A percentile compares a stretch with the other conserved stretches of the same genome.
Evolutionary conservation across 2,329 filamentous ascomycete genomes (phyloP).

Genomic region (Diaporthe humulicola): DNA sequence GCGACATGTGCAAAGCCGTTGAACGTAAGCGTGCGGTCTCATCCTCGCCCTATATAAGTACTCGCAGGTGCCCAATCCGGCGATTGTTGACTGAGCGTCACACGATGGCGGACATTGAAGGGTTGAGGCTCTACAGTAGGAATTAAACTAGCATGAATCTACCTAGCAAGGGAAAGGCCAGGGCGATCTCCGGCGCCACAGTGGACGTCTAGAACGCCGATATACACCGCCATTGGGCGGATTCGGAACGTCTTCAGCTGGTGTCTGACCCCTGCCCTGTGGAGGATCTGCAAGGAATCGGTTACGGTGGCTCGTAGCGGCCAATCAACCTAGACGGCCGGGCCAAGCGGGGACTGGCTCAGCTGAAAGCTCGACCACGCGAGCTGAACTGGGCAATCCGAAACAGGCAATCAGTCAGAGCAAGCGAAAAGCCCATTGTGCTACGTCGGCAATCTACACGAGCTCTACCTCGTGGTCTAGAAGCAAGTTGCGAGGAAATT

Average conservation of each 20-base stretch:
- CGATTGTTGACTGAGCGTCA: slow-evolving; percentile 3
- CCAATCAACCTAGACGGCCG: slow-evolving; percentile 3
- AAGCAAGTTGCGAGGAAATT: neutral
- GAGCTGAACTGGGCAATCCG: slow-evolving; percentile 24
- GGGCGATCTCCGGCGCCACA: slow-evolving; percentile 25
- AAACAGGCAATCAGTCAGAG: slow-evolving; percentile 3
- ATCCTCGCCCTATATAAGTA: slow-evolving; percentile 3
- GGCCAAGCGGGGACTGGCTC: neutral
- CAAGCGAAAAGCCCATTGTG: slow-evolving; percentile 11
- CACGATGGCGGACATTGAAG: slow-evolving; percentile 23
- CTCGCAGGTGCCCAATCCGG: neutral
- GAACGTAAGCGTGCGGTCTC: neutral
- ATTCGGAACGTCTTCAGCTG: slow-evolving; percentile 24
- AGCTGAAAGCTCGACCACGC: slow-evolving; percentile 29
- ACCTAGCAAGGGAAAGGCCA: neutral
- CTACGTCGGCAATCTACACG: slow-evolving; percentile 15
- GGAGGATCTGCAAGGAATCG: slow-evolving; percentile 21
- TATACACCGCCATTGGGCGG: neutral
- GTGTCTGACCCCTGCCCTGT: slow-evolving; percentile 17
- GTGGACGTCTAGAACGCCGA: slow-evolving; percentile 2
- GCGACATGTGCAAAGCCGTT: neutral
- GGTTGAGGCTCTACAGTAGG: slow-evolving; percentile 29
- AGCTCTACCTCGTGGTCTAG: neutral
- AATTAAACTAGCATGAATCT: slow-evolving; percentile 24
- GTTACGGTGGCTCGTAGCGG: neutral